phyloP scores from a whole-genome alignment of 257 asterid species.

The Ocimum tenuiflorum region DNA sequence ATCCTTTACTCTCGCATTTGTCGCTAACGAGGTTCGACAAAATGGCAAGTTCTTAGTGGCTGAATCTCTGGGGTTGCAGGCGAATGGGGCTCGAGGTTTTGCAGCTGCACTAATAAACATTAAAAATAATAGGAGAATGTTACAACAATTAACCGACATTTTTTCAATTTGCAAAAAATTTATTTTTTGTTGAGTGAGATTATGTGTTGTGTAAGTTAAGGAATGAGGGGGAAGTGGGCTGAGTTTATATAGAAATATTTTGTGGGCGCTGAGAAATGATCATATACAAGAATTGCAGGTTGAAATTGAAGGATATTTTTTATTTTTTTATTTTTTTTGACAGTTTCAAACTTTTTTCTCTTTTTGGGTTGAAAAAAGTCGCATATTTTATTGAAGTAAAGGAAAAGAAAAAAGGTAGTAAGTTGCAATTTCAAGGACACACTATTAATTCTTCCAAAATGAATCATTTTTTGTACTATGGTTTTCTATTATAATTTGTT shows the following conservation, averaged over 20 bases:
- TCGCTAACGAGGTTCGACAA: conserved; percentile 28
- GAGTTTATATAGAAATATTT: conserved; percentile 22
- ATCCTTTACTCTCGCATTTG: conserved; percentile 47
- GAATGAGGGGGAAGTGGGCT: conserved; percentile 2
- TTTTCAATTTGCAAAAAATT: too few relatives aligned
- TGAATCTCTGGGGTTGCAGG: conserved; percentile 62
- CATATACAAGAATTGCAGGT: conserved; percentile 4
- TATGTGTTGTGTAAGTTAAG: background rate
- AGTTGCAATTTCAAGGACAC: background rate
- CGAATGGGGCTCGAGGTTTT: too few relatives aligned
- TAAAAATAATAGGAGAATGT: conserved; percentile 1
- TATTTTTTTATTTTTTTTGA: too few relatives aligned
- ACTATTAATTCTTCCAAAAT: too few relatives aligned
- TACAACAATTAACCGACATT: background rate
- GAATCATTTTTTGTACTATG: too few relatives aligned
- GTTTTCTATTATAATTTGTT: too few relatives aligned
- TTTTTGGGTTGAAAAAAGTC: too few relatives aligned
- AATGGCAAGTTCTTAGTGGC: conserved; percentile 33
- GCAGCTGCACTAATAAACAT: conserved; percentile 34
- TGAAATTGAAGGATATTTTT: background rate
- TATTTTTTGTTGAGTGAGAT: background rate
- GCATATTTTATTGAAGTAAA: too few relatives aligned
- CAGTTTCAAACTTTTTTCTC: background rate
- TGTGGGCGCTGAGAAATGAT: conserved; percentile 20
- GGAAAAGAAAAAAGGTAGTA: background rate